Base-by-base conservation (phyloP, 2,329 filamentous ascomycete genomes). In the Pseudogymnoascus pannorum region DNA sequence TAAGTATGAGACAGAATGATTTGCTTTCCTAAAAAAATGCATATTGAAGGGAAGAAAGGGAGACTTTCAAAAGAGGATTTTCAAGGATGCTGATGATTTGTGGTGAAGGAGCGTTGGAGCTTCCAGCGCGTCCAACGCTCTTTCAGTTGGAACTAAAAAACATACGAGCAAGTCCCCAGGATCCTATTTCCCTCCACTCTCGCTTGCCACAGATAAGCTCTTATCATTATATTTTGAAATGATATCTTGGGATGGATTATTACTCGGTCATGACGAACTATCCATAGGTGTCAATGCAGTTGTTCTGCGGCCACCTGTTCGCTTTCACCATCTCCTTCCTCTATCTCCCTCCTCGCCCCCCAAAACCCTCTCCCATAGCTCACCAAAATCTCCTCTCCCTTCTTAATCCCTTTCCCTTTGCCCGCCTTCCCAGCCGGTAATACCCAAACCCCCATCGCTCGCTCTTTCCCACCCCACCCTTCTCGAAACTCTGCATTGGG, bases 361-460 rank as follows among this genome's bases (percentile, higher is more conserved):
- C 85, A 88, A 65, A 88, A 87, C 0, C 86, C 86, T 70, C 85
- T 87, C 5, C 85, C 86, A 68, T 88, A 87, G 65, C 82, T 87
- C 11, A 88, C 82, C 59, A 87, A 69, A 60, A 88, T 82, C 76
- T 88, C 86, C 63, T 85, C 79, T 1, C 85, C 84, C 72, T 81
- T 85, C 57, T 69, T 77, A 26, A 87, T 79, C 1, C 78, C 73
- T 61, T 66, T 64, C 63, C 68, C 62, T 54, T 61, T 60, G 57
- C 70, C 12, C 74, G 75, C 29, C 70, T 70, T 74, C 74, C 77
- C 74, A 5, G 74, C 75, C 0, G 74, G 74, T 33, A 84, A 67
- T 11, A 84, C 83, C 75, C 80, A 86, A 12, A 86, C 79, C 0
- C 78, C 82, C 74, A 87, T 85, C 14, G 78, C 80, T 54, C 77